Percentiles rank a stretch among this genome's conserved stretches.
Evolutionary conservation across 805 yeast genomes (phyloP).

Genomic region (Danielia reshetovae): DNA sequence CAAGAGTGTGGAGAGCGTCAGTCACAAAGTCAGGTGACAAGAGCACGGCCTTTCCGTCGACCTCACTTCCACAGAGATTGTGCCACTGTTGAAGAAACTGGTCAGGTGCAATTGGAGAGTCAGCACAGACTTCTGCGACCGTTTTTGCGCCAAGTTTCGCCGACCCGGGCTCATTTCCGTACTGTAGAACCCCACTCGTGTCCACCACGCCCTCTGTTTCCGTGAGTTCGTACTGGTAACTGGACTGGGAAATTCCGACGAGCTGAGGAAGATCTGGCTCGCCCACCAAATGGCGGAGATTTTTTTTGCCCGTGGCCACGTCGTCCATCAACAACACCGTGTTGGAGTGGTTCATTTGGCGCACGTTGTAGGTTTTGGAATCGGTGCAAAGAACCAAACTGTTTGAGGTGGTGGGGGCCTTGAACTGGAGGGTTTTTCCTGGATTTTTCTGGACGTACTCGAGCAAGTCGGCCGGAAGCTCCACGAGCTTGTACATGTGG

Average conservation of each 20-base stretch:
- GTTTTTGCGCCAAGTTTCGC: constrained; percentile 6
- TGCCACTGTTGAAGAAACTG: constrained; percentile 57
- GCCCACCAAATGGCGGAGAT: neutral
- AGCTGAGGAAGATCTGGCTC: constrained; percentile 8
- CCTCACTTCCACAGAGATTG: constrained; percentile 49
- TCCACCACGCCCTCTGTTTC: constrained; percentile 25
- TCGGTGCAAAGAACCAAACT: constrained; percentile 62
- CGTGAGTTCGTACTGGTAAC: constrained; percentile 35
- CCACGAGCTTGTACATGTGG: constrained; percentile 14
- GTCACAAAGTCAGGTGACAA: constrained; percentile 23
- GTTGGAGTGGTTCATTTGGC: constrained; percentile 86
- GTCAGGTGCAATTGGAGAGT: constrained; percentile 50
- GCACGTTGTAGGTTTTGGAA: constrained; percentile 55
- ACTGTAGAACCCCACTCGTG: constrained; percentile 25
- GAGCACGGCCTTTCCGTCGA: constrained; percentile 41
- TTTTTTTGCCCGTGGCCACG: constrained; percentile 4
- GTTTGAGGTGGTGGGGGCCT: constrained; percentile 11
- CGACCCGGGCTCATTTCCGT: constrained; percentile 12
- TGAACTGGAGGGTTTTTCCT: constrained; percentile 11
- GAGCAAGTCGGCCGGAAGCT: constrained; percentile 13
- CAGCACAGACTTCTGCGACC: constrained; percentile 31
- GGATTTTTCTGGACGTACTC: constrained; percentile 6
- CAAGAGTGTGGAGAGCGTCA: constrained; percentile 22
- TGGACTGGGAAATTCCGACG: constrained; percentile 25
- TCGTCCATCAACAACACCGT: constrained; percentile 54